Evolutionary conservation across 371 early-diverging fungal species (phyloP), one percentile per base, ranked within the genome.

Genomic region (Apophysomyces trapeziformis): DNA sequence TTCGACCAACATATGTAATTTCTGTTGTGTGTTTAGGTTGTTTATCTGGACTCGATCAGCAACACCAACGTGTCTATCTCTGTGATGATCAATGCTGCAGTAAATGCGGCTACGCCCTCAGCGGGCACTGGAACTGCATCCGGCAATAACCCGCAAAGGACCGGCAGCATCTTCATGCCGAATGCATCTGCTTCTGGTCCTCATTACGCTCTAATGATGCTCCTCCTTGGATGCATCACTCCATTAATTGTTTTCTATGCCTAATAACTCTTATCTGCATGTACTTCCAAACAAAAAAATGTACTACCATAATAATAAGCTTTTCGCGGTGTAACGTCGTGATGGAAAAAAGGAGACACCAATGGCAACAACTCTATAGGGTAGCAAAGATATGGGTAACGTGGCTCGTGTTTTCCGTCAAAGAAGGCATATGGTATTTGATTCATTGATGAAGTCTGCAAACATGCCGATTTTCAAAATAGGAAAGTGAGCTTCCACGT

Each of bases 71-170:
- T 66, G 41, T 65, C 67, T 54, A 66, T 77, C 61, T 67, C 75
- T 13, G 68, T 77, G 36, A 68, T 47, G n/a, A 77, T 77, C 39
- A 21, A 63, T 50, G 66, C 74, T 38, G 72, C 77, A 37, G 64
- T 68, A 45, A n/a, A 44, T 21, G 41, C 67, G 12, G 18, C 46
- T 7, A 57, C 47, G 16, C 37, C 58, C 41, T 9, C 63, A 18
- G 11, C 58, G 11, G 36, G 43, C 18, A 43, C 67, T 38, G 60
- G 60, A 7, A 57, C 59, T 59, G 59, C n/a, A 7, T 26, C 36
- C 18, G 64, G 46, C 16, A 44, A 50, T 14, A 59, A 37, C 21
- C 54, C 54, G 11, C 54, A 50, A 26, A n/a, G 21, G 21, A 50
- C 54, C 9, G 54, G 54, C 9, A 50, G 54, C 11, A 50, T 50